Evolutionary conservation across 2,329 filamentous ascomycete species (phyloP).

Genomic region (Colletotrichum camelliae): DNA sequence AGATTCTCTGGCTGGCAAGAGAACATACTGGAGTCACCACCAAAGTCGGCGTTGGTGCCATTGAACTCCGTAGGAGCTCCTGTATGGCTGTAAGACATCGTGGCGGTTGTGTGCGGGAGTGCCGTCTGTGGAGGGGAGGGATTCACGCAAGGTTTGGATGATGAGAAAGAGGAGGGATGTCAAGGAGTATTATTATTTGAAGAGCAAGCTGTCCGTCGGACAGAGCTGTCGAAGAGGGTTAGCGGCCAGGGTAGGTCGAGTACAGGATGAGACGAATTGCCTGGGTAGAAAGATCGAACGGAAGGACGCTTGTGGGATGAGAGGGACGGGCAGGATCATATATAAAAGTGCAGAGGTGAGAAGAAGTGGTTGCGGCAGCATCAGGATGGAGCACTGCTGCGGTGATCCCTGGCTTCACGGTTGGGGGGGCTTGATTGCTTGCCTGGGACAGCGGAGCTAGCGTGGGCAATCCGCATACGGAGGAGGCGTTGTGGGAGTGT

Average conservation of each 20-base stretch:
- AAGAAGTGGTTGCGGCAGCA: slow-evolving; percentile 11
- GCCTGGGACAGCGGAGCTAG: slow-evolving; percentile 13
- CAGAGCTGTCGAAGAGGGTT: not conserved
- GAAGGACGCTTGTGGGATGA: not conserved
- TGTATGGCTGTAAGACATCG: slow-evolving; percentile 66
- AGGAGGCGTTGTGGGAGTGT: slow-evolving; percentile 18
- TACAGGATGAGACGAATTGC: slow-evolving; percentile 15
- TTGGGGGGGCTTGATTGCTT: not conserved
- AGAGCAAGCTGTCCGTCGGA: slow-evolving; percentile 18
- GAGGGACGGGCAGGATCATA: slow-evolving; percentile 15
- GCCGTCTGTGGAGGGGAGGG: slow-evolving; percentile 5
- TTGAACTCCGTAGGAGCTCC: slow-evolving; percentile 67
- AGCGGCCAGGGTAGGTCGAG: slow-evolving; percentile 20
- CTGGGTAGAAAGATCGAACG: not conserved
- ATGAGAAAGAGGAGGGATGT: not conserved
- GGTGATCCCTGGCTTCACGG: slow-evolving; percentile 10
- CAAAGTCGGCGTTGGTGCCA: slow-evolving; percentile 66
- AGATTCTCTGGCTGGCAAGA: not conserved
- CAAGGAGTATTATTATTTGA: not conserved
- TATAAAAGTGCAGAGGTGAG: not conserved
- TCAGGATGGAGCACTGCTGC: slow-evolving; percentile 11
- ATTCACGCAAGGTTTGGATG: slow-evolving; percentile 6
- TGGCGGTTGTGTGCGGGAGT: slow-evolving; percentile 19
- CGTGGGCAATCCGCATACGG: slow-evolving; percentile 21
- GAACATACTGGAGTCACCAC: slow-evolving; percentile 80